A percentile compares a stretch with the other conserved stretches of the same genome.
phyloP scores from a whole-genome alignment of 352 stramenopile species.

The Halophytophthora batemanensis region DNA sequence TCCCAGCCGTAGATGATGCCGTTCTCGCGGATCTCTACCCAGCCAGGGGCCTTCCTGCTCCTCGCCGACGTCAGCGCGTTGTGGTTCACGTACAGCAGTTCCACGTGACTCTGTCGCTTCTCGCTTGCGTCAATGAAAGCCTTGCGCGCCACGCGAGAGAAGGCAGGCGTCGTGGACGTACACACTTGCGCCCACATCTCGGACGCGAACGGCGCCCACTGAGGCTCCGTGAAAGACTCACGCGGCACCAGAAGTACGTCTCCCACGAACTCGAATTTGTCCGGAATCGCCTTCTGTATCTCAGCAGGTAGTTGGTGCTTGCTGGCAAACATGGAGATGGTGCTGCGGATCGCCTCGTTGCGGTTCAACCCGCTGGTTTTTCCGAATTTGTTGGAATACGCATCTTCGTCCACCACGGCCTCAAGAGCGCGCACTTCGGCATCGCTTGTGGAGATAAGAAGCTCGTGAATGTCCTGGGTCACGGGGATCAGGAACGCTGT shows the following conservation, averaged over 20 bases:
- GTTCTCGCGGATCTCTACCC: conserved; percentile 91
- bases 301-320: conserved; percentile 37
- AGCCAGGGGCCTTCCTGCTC: conserved; percentile 40
- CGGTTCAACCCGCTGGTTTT: conserved; percentile 68
- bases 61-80: conserved; percentile 33
- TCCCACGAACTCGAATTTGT: conserved; percentile 77
- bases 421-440: conserved; percentile 34
- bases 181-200: conserved; percentile 74
- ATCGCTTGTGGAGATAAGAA: conserved; percentile 18
- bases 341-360: conserved; percentile 66
- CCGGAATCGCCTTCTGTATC: conserved; percentile 37
- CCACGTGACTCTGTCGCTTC: conserved; percentile 77
- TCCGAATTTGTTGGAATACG: conserved; percentile 73
- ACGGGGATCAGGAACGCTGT: conserved; percentile 68
- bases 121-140: conserved; percentile 75
- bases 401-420: conserved; percentile 51
- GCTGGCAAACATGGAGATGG: conserved; percentile 48
- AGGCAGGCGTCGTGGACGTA: conserved; percentile 37
- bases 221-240: conserved; percentile 52
- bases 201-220: conserved; percentile 49
- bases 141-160: conserved; percentile 78
- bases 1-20: conserved; percentile 95
- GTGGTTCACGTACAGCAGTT: conserved; percentile 62
- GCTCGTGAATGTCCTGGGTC: conserved; percentile 29
- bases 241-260: conserved; percentile 73